A percentile compares a stretch with the other conserved stretches of the same genome.
phyloP scores from a whole-genome alignment of 2,329 filamentous ascomycete species.

The Fusarium circinatum region DNA sequence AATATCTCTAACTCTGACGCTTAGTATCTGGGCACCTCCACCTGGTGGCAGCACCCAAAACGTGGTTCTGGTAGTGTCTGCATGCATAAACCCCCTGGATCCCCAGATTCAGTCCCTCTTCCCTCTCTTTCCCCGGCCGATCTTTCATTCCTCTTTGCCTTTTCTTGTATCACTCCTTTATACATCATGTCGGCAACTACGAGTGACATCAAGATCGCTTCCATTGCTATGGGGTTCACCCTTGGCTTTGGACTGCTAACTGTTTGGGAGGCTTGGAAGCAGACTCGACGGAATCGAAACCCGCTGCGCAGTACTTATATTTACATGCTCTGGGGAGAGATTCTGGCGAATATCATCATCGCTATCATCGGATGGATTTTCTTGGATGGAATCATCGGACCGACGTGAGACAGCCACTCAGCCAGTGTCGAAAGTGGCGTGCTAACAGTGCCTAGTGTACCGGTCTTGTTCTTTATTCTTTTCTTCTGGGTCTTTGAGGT shows the following conservation, averaged over 20 bases:
- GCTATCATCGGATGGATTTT: constrained; percentile 54
- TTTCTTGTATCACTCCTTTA: neutral
- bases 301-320: constrained; percentile 52
- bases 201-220: constrained; percentile 44
- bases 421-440: neutral
- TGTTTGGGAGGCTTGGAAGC: constrained; percentile 54
- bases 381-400: constrained; percentile 48
- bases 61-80: neutral
- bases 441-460: constrained; percentile 39
- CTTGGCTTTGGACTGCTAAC: constrained; percentile 56
- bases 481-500: constrained; percentile 58
- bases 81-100: constrained; percentile 1
- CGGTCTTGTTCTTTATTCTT: constrained; percentile 50
- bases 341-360: constrained; percentile 52
- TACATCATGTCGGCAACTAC: constrained; percentile 14
- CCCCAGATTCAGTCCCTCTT: neutral
- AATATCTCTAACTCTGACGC: neutral
- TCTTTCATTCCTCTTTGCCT: neutral
- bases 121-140: neutral
- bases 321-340: constrained; percentile 59
- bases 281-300: constrained; percentile 52
- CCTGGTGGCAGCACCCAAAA: neutral
- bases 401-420: constrained; percentile 36
- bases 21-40: neutral
- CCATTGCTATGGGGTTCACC: constrained; percentile 48